Evolutionary conservation across 805 yeast genomes (phyloP).

Genomic region (Lachancea fermentati): DNA sequence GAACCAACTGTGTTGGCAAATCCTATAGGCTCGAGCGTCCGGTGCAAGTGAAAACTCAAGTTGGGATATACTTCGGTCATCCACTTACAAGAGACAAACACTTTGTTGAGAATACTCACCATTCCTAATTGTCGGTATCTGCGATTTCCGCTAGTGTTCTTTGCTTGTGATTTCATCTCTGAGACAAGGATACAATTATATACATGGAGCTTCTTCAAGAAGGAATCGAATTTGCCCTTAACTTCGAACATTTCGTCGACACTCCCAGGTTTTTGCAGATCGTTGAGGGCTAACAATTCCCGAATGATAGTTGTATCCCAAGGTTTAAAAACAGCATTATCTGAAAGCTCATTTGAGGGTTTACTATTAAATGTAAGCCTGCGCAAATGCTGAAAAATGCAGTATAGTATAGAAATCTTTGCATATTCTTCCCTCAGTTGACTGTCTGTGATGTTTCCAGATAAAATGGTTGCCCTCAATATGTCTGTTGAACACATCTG

Average conservation of each 20-base stretch:
- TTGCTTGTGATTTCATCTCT: constrained; percentile 3
- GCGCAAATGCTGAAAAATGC: constrained; percentile 11
- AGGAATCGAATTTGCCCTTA: constrained; percentile 17
- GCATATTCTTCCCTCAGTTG: constrained; percentile 21
- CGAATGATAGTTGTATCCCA: constrained; percentile 23
- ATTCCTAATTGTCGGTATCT: not conserved
- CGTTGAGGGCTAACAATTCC: constrained; percentile 9
- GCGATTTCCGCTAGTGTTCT: not conserved
- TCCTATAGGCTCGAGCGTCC: not conserved
- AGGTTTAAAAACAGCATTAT: constrained; percentile 6
- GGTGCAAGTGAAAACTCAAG: not conserved
- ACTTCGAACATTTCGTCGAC: constrained; percentile 10
- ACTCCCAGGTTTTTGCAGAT: constrained; percentile 6
- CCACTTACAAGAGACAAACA: not conserved
- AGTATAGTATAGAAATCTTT: constrained; percentile 19
- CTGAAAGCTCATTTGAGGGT: not conserved
- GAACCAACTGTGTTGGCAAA: not conserved
- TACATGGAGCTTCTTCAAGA: constrained; percentile 14
- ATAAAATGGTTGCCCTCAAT: constrained; percentile 17
- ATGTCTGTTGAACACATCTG: constrained; percentile 23
- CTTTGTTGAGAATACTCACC: not conserved
- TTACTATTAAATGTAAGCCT: not conserved
- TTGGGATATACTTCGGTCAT: not conserved
- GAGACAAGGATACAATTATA: constrained; percentile 8
- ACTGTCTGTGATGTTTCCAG: constrained; percentile 9